A percentile compares a stretch with the other conserved stretches of the same genome.
phyloP scores from a whole-genome alignment of 2,329 filamentous ascomycete genomes.

The Neonectria hederae region DNA sequence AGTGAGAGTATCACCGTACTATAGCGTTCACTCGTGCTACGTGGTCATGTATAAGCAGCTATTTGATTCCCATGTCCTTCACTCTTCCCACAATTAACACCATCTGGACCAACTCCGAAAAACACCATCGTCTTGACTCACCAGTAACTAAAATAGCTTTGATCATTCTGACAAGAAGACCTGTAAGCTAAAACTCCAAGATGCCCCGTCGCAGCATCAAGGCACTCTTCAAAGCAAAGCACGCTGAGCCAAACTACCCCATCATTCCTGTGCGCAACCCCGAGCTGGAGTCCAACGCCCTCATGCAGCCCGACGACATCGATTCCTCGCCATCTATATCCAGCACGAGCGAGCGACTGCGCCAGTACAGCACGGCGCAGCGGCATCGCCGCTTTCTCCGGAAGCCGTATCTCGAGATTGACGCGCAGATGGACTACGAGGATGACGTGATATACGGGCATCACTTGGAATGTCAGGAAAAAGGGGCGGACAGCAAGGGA shows the following conservation, averaged over 20 bases:
- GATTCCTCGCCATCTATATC: no score
- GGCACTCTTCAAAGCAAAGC: background rate
- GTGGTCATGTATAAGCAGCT: background rate
- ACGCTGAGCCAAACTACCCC: background rate
- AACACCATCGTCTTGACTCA: background rate
- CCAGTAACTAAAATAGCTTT: background rate
- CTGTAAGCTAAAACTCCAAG: background rate
- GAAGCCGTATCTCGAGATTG: background rate
- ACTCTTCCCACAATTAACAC: background rate
- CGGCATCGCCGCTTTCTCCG: background rate
- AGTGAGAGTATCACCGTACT: background rate
- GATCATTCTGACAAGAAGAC: no score
- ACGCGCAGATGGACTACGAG: background rate
- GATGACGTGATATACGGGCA: background rate
- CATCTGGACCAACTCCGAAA: background rate
- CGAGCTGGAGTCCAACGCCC: background rate
- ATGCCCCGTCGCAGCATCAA: background rate
- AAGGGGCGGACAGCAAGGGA: no score
- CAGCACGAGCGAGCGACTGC: background rate
- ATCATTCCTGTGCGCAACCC: conserved; percentile 2
- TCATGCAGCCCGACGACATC: background rate
- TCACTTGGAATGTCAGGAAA: background rate
- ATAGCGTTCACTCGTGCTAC: background rate
- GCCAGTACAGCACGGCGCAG: background rate
- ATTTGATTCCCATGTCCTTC: no score